phyloP scores from a whole-genome alignment of 2,329 filamentous ascomycete genomes.

The Cladosporium sp. region DNA sequence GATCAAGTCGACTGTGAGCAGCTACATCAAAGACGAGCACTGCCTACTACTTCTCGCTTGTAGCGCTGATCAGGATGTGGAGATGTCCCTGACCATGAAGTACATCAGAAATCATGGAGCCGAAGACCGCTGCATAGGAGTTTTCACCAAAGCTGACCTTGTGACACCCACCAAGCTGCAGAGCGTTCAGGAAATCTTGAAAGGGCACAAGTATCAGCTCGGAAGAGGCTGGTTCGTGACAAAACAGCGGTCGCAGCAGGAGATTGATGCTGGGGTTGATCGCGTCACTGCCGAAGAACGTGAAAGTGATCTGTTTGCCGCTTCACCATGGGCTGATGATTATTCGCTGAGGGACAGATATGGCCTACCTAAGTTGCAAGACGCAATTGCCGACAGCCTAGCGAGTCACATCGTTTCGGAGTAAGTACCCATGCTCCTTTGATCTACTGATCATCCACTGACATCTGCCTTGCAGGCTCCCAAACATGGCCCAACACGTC shows the following conservation, averaged over 20 bases:
- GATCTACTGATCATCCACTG: not conserved
- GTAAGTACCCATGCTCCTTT: not conserved
- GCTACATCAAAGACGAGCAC: not conserved
- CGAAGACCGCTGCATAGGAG: not conserved
- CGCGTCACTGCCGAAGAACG: not conserved
- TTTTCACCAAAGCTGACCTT: not conserved
- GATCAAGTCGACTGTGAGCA: not conserved
- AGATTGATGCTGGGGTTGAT: not conserved
- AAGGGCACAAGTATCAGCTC: not conserved
- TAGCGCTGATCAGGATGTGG: not conserved
- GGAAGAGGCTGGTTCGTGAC: not conserved
- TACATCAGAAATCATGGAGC: not conserved
- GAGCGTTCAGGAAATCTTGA: not conserved
- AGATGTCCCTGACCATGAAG: not conserved
- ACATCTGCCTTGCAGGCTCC: not conserved
- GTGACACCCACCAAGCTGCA: not conserved
- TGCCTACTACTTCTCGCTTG: not conserved
- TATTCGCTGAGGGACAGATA: not conserved
- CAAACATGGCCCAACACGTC: not conserved
- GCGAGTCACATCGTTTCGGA: not conserved
- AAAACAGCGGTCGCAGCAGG: not conserved
- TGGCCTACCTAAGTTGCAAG: not conserved
- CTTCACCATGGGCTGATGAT: not conserved
- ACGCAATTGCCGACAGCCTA: not conserved
- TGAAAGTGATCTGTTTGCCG: not conserved